A percentile compares a stretch with the other conserved stretches of the same genome.
These are phyloP conservation scores for Diplogelasinospora grovesii DNA, from an alignment of 495 filamentous ascomycete genomes.

Conservation along the genomic window DNA sequence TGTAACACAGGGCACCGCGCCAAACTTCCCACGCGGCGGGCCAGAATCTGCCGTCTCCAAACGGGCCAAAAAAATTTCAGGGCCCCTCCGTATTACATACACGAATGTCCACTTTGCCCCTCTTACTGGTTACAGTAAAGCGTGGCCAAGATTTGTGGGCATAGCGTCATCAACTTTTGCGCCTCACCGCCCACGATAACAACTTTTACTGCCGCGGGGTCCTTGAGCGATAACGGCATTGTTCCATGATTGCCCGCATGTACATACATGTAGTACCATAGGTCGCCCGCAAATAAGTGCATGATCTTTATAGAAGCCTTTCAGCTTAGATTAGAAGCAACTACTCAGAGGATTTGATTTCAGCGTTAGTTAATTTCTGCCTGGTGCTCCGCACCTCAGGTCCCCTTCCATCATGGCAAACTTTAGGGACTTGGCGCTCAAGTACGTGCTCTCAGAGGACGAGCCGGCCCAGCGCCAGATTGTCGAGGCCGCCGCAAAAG, in stretches of 20 bases:
- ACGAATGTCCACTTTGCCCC: constrained; percentile 15
- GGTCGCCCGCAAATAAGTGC: too few relatives aligned
- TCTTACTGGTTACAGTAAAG: constrained; percentile 23
- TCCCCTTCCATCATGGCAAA: constrained; percentile 35
- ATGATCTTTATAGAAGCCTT: too few relatives aligned
- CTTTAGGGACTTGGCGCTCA: constrained; percentile 41
- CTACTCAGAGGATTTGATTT: too few relatives aligned
- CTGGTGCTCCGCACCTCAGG: too few relatives aligned
- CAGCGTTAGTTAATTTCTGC: too few relatives aligned
- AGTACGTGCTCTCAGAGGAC: constrained; percentile 44
- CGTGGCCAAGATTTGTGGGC: not conserved
- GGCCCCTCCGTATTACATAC: constrained; percentile 2
- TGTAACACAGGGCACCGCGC: too few relatives aligned
- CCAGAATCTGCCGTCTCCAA: constrained; percentile 4
- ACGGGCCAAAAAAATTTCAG: constrained; percentile 13
- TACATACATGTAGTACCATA: not conserved
- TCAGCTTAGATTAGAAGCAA: too few relatives aligned
- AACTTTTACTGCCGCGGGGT: constrained; percentile 27
- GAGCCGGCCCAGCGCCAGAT: constrained; percentile 26
- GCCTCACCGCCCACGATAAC: constrained; percentile 22
- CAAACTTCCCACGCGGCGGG: too few relatives aligned
- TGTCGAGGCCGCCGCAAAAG: constrained; percentile 33
- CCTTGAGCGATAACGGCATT: constrained; percentile 23
- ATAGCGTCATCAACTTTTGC: constrained; percentile 15
- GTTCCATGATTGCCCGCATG: not conserved